Evolutionary conservation across 129 eudicot genomes (phyloP).

Genomic region (Flaveria ramosissima): DNA sequence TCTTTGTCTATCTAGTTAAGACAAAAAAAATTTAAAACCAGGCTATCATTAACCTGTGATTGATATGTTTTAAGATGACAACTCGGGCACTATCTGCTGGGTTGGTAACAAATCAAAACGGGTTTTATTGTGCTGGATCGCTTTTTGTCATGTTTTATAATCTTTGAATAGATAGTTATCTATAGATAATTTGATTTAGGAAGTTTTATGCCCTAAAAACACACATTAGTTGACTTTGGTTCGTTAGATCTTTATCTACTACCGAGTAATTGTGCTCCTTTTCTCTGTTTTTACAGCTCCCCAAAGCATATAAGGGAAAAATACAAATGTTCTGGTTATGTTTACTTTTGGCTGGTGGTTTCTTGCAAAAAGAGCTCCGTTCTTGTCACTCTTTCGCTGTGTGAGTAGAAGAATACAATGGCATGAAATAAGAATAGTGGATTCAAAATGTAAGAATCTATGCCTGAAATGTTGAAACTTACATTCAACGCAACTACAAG

Average conservation of each 20-base stretch:
- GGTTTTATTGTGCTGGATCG: not conserved
- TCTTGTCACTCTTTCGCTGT: conserved; percentile 21
- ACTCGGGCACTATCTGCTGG: not conserved
- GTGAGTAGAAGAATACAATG: conserved; percentile 3
- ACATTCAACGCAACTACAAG: not conserved
- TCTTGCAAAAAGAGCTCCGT: conserved; percentile 8
- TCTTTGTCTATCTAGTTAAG: not conserved
- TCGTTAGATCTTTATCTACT: no score
- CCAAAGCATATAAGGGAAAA: not conserved
- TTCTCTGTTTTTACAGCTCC: not conserved
- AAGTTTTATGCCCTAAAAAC: not conserved
- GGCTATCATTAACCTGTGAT: not conserved
- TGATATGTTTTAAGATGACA: not conserved
- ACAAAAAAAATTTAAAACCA: no score
- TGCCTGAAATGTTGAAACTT: conserved; percentile 23
- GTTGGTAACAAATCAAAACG: not conserved
- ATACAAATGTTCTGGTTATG: not conserved
- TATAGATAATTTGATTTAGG: not conserved
- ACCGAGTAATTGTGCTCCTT: not conserved
- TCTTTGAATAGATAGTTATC: no score
- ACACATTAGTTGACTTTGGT: not conserved
- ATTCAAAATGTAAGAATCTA: conserved; percentile 8
- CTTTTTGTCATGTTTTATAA: not conserved
- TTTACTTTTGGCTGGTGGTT: conserved; percentile 20
- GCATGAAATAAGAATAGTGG: not conserved